Evolutionary conservation across 2,329 filamentous ascomycete species (phyloP), one percentile per base, ranked within the genome.

Genomic region (Thelonectria discophora): DNA sequence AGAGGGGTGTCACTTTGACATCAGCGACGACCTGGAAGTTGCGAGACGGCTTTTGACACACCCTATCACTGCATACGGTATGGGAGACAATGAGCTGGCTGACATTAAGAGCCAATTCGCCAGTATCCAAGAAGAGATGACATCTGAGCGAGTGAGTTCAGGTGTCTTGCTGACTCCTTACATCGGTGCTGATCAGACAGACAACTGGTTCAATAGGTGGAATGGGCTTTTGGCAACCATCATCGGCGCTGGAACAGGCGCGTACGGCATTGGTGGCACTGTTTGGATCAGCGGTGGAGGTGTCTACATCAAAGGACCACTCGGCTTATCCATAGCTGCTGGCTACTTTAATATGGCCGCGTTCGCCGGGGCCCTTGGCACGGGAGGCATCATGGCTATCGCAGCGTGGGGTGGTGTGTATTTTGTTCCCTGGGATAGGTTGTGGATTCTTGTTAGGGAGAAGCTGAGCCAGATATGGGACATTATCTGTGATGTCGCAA

Each of bases 1-100:
- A 2, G 50, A 54, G 10, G 57, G 57, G 2, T 60, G 57, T 21
- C 30, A 47, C 20, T 54, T 59, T 48, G 40, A 60, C 15, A 34
- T 55, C 21, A 42, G 17, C 5, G 51, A 60, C 45, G 50, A 49
- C 21, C 5, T 50, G 6, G 50, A 34, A 21, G 57, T 39, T 8
- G 45, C n/a, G 10, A 20, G 34, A 5, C 21, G 24, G 13, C 7
- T 60, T 4, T 24, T 40, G 7, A 21, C n/a, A 3, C n/a, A 45
- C 10, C 57, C 50, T 6, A 20, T 54, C 3, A 24, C 46, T 7
- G 3, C 34, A 2, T 47, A n/a, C 11, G 21, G 39, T 7, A 17
- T 60, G 45, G n/a, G 9, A 3, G 34, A 42, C 13, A 27, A 49
- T 9, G 15, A 43, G 1, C 12, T 27, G 17, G 45, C 24, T 3